phyloP scores from a whole-genome alignment of 2,329 filamentous ascomycete genomes.

The Paramyrothecium sp. region DNA sequence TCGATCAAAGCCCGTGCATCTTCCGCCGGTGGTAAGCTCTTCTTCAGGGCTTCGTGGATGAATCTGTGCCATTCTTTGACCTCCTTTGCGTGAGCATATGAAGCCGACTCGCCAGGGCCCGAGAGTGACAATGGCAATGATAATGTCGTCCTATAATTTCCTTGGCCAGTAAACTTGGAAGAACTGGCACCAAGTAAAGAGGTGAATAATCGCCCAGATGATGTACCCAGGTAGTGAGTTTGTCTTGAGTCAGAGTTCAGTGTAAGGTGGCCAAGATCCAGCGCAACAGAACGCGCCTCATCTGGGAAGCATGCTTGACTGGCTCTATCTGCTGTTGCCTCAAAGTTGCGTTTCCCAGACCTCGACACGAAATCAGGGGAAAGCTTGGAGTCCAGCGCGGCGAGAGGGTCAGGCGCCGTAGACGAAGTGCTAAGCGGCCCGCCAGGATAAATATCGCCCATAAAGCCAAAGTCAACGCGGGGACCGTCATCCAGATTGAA shows the following conservation, averaged over 20 bases:
- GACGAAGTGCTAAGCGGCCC: neutral
- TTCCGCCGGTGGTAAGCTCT: slow-evolving; percentile 14
- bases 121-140: too few relatives aligned
- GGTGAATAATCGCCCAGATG: slow-evolving; percentile 32
- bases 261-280: slow-evolving; percentile 33
- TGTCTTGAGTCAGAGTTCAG: slow-evolving; percentile 35
- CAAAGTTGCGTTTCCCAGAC: slow-evolving; percentile 3
- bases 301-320: slow-evolving; percentile 14
- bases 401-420: neutral
- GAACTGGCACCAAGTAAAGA: slow-evolving; percentile 19
- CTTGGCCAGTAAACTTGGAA: slow-evolving; percentile 5
- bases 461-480: neutral
- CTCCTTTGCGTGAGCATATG: neutral
- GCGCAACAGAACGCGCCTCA: slow-evolving; percentile 23
- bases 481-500: neutral
- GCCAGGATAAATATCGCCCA: neutral
- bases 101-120: neutral
- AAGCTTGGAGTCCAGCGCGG: neutral
- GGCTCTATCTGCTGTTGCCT: slow-evolving; percentile 15
- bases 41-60: slow-evolving; percentile 7
- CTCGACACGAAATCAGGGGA: neutral
- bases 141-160: too few relatives aligned
- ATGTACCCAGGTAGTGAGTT: slow-evolving; percentile 34
- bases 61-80: slow-evolving; percentile 10
- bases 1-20: slow-evolving; percentile 15